Percentiles rank a stretch among this genome's conserved stretches.
Evolutionary conservation across 257 asterid species (phyloP).

Genomic region (Thymus quinquecostatus): DNA sequence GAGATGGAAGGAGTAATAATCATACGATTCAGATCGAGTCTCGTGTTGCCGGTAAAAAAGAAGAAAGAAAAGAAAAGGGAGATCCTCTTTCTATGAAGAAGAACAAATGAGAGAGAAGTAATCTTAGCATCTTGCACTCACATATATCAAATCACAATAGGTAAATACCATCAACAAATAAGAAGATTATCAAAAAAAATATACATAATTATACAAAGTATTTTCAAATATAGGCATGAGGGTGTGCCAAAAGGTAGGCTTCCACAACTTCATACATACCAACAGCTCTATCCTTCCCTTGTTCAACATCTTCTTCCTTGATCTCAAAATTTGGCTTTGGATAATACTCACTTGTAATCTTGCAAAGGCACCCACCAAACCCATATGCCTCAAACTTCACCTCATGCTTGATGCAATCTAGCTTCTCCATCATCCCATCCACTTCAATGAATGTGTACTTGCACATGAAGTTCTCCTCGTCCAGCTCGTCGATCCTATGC

Average conservation of each 20-base stretch:
- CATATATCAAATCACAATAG: background rate
- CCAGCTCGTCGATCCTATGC: slow-evolving; percentile 56
- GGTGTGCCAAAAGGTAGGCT: slow-evolving; percentile 55
- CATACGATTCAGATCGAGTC: too few relatives aligned
- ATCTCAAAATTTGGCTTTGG: slow-evolving; percentile 45
- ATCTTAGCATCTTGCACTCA: background rate
- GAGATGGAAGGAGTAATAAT: too few relatives aligned
- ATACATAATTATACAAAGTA: background rate
- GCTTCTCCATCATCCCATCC: slow-evolving; percentile 58
- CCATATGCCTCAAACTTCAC: slow-evolving; percentile 61
- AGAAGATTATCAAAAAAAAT: background rate
- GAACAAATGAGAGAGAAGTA: background rate
- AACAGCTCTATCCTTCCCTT: slow-evolving; percentile 49
- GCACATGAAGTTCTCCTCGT: slow-evolving; percentile 43
- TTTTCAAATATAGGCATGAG: slow-evolving; percentile 38
- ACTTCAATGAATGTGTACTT: slow-evolving; percentile 59
- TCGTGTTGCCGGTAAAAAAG: too few relatives aligned
- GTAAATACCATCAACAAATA: background rate
- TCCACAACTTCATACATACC: slow-evolving; percentile 47
- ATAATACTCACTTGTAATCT: slow-evolving; percentile 46
- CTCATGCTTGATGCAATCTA: slow-evolving; percentile 47
- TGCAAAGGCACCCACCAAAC: slow-evolving; percentile 52
- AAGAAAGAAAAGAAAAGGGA: too few relatives aligned
- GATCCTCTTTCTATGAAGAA: background rate
- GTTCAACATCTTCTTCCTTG: slow-evolving; percentile 52